A percentile compares a stretch with the other conserved stretches of the same genome.
phyloP scores from a whole-genome alignment of 2,329 filamentous ascomycete genomes.

The Pseudogymnoascus sp. region DNA sequence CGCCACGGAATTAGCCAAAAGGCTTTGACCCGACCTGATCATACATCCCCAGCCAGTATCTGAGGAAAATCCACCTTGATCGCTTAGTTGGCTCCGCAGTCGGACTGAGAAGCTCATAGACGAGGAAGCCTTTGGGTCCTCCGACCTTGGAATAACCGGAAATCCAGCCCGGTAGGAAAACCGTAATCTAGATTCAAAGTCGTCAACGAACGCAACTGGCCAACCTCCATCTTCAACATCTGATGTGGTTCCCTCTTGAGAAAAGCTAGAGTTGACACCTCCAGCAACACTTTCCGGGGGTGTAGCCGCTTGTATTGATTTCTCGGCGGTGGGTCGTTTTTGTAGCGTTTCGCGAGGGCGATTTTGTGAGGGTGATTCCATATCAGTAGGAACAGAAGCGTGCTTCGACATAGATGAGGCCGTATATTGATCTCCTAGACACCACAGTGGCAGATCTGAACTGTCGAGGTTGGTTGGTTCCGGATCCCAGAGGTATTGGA shows the following conservation, averaged over 20 bases:
- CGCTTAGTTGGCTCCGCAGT: slow-evolving; percentile 69
- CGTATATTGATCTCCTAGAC: slow-evolving; percentile 57
- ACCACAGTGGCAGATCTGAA: slow-evolving; percentile 71
- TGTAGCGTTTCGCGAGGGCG: background rate
- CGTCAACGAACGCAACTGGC: slow-evolving; percentile 78
- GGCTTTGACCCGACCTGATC: slow-evolving; percentile 91
- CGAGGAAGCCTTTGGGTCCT: slow-evolving; percentile 61
- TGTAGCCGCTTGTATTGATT: slow-evolving; percentile 18
- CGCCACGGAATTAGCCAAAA: slow-evolving; percentile 78
- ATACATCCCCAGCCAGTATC: slow-evolving; percentile 98
- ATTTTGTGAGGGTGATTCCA: background rate
- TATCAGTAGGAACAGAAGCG: background rate
- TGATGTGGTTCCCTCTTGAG: slow-evolving; percentile 20
- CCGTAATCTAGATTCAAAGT: slow-evolving; percentile 91
- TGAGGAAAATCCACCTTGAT: slow-evolving; percentile 76
- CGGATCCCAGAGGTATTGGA: slow-evolving; percentile 89
- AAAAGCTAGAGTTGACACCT: slow-evolving; percentile 22
- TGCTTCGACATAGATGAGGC: slow-evolving; percentile 7
- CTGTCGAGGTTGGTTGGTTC: slow-evolving; percentile 71
- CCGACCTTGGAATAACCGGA: slow-evolving; percentile 68
- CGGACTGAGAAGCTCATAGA: slow-evolving; percentile 78
- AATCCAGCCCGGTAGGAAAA: slow-evolving; percentile 94
- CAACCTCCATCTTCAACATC: slow-evolving; percentile 48
- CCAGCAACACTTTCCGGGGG: slow-evolving; percentile 25
- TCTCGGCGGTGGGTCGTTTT: slow-evolving; percentile 7